phyloP scores from a whole-genome alignment of 192 early-diverging fungal species.

The Gamsiella multidivaricata region DNA sequence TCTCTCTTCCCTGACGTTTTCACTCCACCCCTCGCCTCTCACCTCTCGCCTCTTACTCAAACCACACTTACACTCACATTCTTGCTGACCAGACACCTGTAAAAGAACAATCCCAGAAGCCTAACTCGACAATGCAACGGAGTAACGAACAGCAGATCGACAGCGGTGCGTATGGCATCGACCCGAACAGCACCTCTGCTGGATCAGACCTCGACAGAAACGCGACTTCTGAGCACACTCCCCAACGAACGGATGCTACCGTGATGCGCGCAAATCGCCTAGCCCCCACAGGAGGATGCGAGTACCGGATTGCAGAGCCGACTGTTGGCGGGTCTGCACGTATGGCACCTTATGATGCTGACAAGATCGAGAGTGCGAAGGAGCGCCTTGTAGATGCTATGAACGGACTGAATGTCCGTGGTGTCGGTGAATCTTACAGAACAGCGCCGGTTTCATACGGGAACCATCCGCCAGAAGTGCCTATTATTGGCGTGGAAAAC shows the following conservation, averaged over 20 bases:
- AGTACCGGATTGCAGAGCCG: conserved; percentile 18
- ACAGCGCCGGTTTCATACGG: no score
- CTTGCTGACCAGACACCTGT: no score
- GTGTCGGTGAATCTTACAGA: no score
- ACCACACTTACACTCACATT: no score
- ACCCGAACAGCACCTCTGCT: no score
- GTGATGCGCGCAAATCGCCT: conserved; percentile 11
- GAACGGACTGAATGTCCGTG: not conserved
- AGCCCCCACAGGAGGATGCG: not conserved
- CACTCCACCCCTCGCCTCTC: no score
- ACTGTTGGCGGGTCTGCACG: conserved; percentile 22
- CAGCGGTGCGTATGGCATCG: not conserved
- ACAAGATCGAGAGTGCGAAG: conserved; percentile 31
- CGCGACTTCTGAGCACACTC: conserved; percentile 6
- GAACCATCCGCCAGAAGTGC: no score
- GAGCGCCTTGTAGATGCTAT: not conserved
- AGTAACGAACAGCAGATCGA: conserved; percentile 19
- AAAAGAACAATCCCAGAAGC: no score
- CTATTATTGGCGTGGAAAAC: no score
- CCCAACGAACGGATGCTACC: not conserved
- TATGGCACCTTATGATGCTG: conserved; percentile 8
- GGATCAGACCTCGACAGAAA: not conserved
- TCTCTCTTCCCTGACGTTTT: no score
- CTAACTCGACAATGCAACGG: conserved; percentile 26
- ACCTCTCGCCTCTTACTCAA: no score